Base-by-base conservation (phyloP, 345 rosid genomes). In the Gossypium thurberi region DNA sequence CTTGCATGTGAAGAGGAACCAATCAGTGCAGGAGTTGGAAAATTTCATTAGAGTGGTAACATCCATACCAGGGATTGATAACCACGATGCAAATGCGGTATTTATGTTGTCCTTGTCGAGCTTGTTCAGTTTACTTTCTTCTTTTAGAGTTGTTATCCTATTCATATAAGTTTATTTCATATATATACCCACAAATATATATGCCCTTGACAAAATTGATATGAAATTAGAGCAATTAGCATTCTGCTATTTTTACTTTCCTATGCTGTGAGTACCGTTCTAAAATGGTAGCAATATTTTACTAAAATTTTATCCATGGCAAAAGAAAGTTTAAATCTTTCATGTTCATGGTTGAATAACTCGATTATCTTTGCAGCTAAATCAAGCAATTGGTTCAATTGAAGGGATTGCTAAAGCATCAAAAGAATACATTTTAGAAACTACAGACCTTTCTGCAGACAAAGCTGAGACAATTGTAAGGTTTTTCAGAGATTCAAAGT, bases 321-420 rank as follows among this genome's bases (percentile, higher is more conserved):
- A 10, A 8, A 26, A 51, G 10, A 11, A 4, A 40, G 47, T 2
- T 70, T 17, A 70, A 18, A 37, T 53, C 33, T 67, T 42, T 3
- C 10, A 40, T 53, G 33, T 71, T 71, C 11, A 43, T 23, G 75
- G 42, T 43, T 48, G 43, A 59, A 44, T 58, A 59, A 59, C 75
- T 58, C 4, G 26, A 60, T 67, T 55, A 1, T 3, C 25, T 47
- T 78, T 76, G 72, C 87, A 94, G 99, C 91, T 94, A 12, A 85
- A 83, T 83, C 98, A 89, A 82, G 89, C 94, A 20, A 86, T 92
- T 72, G 99, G 99, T 46, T 95, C 99, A 7, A 84, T 95, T 12
- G 92, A 90, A 82, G 89, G 96, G 25, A 85, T 91, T 28, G 90
- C 89, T 10, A 95, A 89, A 81, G 89, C 97, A 80, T 86, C 96